A percentile compares a stretch with the other conserved stretches of the same genome.
Evolutionary conservation across 768 basidiomycete genomes (phyloP).

Genomic region (Jaapia argillacea): DNA sequence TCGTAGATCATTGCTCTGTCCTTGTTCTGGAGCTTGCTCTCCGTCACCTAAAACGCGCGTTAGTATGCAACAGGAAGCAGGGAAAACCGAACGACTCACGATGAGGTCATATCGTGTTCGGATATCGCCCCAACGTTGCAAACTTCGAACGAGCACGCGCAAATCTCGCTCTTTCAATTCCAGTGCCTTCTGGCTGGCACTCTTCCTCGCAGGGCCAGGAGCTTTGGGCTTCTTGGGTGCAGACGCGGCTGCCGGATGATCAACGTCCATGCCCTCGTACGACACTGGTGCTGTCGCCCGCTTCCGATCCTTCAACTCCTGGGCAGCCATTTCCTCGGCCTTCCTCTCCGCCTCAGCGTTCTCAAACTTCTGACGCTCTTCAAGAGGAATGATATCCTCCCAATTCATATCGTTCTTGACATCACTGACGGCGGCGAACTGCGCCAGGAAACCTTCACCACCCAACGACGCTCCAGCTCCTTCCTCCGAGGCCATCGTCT

Average conservation of each 20-base stretch:
- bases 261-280: slow-evolving; percentile 91
- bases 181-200: slow-evolving; percentile 89
- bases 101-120: slow-evolving; percentile 90
- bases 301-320: slow-evolving; percentile 68
- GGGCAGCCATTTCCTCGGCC: slow-evolving; percentile 58
- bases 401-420: slow-evolving; percentile 98
- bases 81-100: slow-evolving; percentile 39
- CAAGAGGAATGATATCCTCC: slow-evolving; percentile 97
- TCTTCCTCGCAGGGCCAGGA: slow-evolving; percentile 72
- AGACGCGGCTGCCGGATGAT: slow-evolving; percentile 52
- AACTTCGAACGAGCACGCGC: slow-evolving; percentile 86
- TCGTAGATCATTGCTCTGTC: slow-evolving; percentile 88
- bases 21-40: slow-evolving; percentile 88
- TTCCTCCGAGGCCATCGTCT: slow-evolving; percentile 75
- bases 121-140: slow-evolving; percentile 98
- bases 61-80: slow-evolving; percentile 5
- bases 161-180: slow-evolving; percentile 97
- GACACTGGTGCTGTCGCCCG: slow-evolving; percentile 80
- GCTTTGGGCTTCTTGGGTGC: slow-evolving; percentile 67
- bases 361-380: slow-evolving; percentile 80
- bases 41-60: slow-evolving; percentile 50
- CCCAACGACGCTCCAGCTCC: slow-evolving; percentile 92
- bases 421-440: slow-evolving; percentile 93
- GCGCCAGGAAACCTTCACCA: slow-evolving; percentile 92
- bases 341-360: slow-evolving; percentile 70